A percentile compares a stretch with the other conserved stretches of the same genome.
Conservation (phyloP, 495 filamentous ascomycete species). For the Aspergillus campestris region DNA sequence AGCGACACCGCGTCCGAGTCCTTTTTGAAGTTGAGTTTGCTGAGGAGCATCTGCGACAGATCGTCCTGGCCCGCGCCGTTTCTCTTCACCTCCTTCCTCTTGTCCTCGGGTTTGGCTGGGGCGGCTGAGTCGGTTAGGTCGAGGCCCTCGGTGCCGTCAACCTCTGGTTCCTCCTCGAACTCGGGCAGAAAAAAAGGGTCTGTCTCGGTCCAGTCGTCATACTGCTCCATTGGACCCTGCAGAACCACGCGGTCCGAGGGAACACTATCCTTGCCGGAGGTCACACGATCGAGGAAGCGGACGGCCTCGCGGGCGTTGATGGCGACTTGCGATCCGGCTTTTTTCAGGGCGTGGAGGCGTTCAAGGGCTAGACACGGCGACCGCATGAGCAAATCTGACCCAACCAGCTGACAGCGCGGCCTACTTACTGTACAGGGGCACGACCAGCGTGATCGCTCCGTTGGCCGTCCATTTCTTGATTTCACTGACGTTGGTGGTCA, state of each 20-base stretch:
- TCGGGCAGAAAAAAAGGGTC: slow-evolving; percentile 52
- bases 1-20: slow-evolving; percentile 38
- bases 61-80: slow-evolving; percentile 21
- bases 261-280: slow-evolving; percentile 44
- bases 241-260: slow-evolving; percentile 40
- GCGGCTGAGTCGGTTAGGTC: slow-evolving; percentile 11
- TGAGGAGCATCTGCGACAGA: slow-evolving; percentile 43
- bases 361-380: slow-evolving; percentile 41
- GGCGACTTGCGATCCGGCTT: slow-evolving; percentile 44
- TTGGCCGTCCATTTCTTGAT: slow-evolving; percentile 62
- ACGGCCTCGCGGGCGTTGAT: slow-evolving; percentile 57
- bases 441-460: slow-evolving; percentile 54
- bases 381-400: slow-evolving; percentile 5
- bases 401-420: background rate
- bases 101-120: slow-evolving; percentile 10
- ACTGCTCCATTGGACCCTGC: slow-evolving; percentile 52
- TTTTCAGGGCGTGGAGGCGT: slow-evolving; percentile 48
- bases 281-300: slow-evolving; percentile 57
- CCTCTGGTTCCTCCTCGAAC: slow-evolving; percentile 39
- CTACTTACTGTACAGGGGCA: slow-evolving; percentile 59
- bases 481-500: slow-evolving; percentile 60
- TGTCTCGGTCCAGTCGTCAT: slow-evolving; percentile 51
- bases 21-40: slow-evolving; percentile 45
- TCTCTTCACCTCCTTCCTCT: slow-evolving; percentile 9
- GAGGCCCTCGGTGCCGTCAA: slow-evolving; percentile 5